phyloP scores from a whole-genome alignment of 371 early-diverging fungal species.

The Saksenaea oblongispora region DNA sequence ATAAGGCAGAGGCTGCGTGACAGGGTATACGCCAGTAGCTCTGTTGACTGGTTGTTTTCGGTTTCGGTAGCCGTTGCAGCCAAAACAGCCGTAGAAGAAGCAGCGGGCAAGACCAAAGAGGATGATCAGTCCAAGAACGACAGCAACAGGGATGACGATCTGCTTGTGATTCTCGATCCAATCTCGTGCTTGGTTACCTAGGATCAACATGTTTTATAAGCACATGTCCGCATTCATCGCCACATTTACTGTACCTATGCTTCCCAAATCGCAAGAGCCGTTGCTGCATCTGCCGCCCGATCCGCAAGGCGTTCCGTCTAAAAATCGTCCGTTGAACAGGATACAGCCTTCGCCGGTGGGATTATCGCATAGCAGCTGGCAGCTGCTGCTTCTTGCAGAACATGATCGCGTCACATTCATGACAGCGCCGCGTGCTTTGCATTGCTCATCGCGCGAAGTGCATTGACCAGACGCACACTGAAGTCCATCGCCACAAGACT shows the following conservation, averaged over 20 bases:
- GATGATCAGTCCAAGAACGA: slow-evolving; percentile 51
- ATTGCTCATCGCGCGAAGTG: slow-evolving; percentile 86
- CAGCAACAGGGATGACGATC: slow-evolving; percentile 57
- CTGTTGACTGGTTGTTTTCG: slow-evolving; percentile 14
- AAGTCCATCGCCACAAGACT: slow-evolving; percentile 58
- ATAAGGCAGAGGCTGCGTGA: slow-evolving; percentile 16
- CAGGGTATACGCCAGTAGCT: slow-evolving; percentile 18
- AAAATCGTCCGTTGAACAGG: slow-evolving; percentile 75
- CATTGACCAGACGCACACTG: slow-evolving; percentile 90
- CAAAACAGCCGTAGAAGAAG: slow-evolving; percentile 40
- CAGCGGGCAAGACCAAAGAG: slow-evolving; percentile 54
- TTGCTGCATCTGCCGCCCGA: slow-evolving; percentile 60
- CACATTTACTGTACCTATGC: slow-evolving; percentile 30
- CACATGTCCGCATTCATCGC: neutral
- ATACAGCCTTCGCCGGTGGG: slow-evolving; percentile 61
- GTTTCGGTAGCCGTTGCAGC: slow-evolving; percentile 25
- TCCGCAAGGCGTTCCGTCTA: slow-evolving; percentile 92
- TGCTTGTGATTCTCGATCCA: slow-evolving; percentile 44
- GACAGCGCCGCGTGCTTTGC: slow-evolving; percentile 54
- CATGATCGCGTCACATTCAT: slow-evolving; percentile 53
- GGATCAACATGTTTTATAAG: neutral
- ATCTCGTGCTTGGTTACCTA: slow-evolving; percentile 31
- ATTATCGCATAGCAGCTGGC: slow-evolving; percentile 69
- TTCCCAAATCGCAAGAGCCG: slow-evolving; percentile 46
- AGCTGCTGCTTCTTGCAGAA: slow-evolving; percentile 48